A percentile compares a stretch with the other conserved stretches of the same genome.
phyloP scores from a whole-genome alignment of 108 stramenopile genomes.

The Pseudonitzschia delicatissima region DNA sequence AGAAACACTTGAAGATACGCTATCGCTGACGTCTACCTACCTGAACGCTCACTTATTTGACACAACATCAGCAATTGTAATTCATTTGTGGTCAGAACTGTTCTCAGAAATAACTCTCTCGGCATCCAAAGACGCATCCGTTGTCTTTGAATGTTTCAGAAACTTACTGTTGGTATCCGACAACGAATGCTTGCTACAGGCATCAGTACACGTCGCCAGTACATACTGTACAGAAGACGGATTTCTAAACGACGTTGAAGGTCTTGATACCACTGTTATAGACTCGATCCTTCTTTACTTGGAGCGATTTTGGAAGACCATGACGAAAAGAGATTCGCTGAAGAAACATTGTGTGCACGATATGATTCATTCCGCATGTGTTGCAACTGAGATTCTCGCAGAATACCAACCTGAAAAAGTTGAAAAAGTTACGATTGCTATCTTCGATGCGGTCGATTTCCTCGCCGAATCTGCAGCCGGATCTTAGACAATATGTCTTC shows the following conservation, averaged over 20 bases:
- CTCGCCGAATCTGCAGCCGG: neutral
- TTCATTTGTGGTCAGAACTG: slow-evolving; percentile 4
- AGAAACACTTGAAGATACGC: slow-evolving; percentile 30
- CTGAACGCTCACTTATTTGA: neutral
- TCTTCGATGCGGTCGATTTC: neutral
- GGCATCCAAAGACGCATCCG: neutral
- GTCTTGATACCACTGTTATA: neutral
- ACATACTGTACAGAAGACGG: neutral
- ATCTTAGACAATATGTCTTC: neutral
- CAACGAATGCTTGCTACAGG: neutral
- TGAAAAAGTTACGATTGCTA: neutral
- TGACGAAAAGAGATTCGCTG: neutral
- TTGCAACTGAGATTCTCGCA: neutral
- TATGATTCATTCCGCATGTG: neutral
- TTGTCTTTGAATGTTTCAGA: neutral
- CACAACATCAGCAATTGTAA: neutral
- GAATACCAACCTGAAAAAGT: neutral
- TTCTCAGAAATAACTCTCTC: neutral
- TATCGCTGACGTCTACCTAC: slow-evolving; percentile 17
- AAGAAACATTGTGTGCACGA: neutral
- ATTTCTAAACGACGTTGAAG: neutral
- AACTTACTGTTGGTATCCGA: slow-evolving; percentile 5
- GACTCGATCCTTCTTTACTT: neutral
- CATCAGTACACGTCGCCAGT: neutral
- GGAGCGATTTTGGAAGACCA: neutral